Base-by-base conservation (phyloP, 2,329 filamentous ascomycete species). In the Aspergillus spinulosporus region DNA sequence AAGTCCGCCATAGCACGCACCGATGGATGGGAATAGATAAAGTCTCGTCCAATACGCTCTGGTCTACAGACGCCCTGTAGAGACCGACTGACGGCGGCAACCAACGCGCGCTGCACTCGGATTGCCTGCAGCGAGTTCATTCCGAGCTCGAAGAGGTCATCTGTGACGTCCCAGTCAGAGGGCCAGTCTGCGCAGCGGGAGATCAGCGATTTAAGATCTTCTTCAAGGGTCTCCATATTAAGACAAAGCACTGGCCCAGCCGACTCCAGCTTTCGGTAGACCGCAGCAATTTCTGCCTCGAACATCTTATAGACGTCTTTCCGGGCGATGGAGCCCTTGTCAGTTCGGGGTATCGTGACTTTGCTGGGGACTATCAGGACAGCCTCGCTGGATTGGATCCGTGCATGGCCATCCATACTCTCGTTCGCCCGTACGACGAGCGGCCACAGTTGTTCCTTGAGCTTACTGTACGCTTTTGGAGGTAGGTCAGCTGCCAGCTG, bases 261-360 rank as follows among this genome's bases (percentile, higher is more conserved):
- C n/a, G 4, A 28, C 7, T 32, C 52, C 3, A 54, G 12, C 5
- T 2, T 4, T 12, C 14, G 3, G 28, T 54, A 48, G 21, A 44
- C n/a, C 9, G 29, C 3, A 2, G 21, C 14, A 21, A 54, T 49
- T 26, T 53, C 45, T 3, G 3, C 4, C 3, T 39, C 50, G 15
- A 57, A 57, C 15, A 49, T 29, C 12, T n/a, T 11, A n/a, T 52
- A 53, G 14, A 49, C 49, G 11, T 57, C 55, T 9, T 46, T 57
- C 3, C 55, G 44, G 5, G 28, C 31, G 11, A 57, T 31, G 3
- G 55, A 49, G 4, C 55, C 55, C 21, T 57, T 57, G 42, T 57
- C 55, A 2, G 55, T 31, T 4, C 55, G 39, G 11, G 55, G 37
- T 2, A 57, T 9, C 3, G 36, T 15, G 11, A 14, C 31, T 8